Percentiles rank a stretch among this genome's conserved stretches.
Conservation (phyloP, 2,329 filamentous ascomycete species). For the Hortaea werneckii region DNA sequence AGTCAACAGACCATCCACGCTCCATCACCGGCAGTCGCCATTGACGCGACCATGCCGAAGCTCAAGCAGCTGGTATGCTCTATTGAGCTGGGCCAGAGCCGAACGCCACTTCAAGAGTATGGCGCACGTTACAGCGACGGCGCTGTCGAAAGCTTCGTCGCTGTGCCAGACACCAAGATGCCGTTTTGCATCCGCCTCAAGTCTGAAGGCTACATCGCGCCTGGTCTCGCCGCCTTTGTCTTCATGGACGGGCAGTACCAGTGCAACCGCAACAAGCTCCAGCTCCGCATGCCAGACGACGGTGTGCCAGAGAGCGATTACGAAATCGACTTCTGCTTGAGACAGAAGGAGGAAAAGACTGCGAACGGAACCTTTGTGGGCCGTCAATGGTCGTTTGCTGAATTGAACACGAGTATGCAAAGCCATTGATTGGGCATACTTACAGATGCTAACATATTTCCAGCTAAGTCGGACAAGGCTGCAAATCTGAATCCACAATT, state of each 20-base stretch:
- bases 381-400: conserved; percentile 44
- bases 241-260: conserved; percentile 50
- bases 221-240: conserved; percentile 45
- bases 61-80: conserved; percentile 44
- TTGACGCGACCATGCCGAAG: conserved; percentile 36
- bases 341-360: conserved; percentile 44
- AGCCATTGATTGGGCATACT: background rate
- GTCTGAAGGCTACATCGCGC: conserved; percentile 41
- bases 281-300: conserved; percentile 27
- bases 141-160: conserved; percentile 42
- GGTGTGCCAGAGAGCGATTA: conserved; percentile 22
- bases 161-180: conserved; percentile 36
- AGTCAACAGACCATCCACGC: too few relatives aligned
- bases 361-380: conserved; percentile 39
- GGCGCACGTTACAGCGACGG: conserved; percentile 42
- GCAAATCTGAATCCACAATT: conserved; percentile 24
- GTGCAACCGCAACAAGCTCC: conserved; percentile 44
- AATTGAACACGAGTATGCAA: conserved; percentile 37
- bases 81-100: conserved; percentile 39
- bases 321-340: conserved; percentile 39
- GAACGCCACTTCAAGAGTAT: conserved; percentile 39
- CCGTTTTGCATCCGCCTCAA: conserved; percentile 41
- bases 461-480: conserved; percentile 30
- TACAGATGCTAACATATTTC: background rate
- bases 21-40: background rate